Conservation (phyloP, 306 rosid genomes). For the Ammopiptanthus mongolicus region DNA sequence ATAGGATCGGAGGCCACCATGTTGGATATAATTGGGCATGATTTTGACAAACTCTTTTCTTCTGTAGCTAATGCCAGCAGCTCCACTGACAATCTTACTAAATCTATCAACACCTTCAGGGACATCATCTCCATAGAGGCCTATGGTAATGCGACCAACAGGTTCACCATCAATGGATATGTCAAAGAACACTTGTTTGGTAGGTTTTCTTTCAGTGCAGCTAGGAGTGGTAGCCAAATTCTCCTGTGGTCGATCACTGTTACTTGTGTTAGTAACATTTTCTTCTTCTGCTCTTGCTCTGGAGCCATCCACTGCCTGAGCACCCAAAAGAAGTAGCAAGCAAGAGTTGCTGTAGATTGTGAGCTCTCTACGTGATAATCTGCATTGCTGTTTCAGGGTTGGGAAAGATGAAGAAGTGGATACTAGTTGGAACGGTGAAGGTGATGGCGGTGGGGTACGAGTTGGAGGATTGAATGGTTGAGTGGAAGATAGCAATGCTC, state of each 20-base stretch:
- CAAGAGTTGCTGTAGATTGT: conserved; percentile 50
- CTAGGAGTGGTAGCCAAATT: conserved; percentile 15
- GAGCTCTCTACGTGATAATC: conserved; percentile 65
- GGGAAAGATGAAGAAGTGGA: conserved; percentile 32
- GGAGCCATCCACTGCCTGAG: conserved; percentile 42
- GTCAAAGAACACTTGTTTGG: conserved; percentile 65
- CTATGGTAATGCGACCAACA: conserved; percentile 60
- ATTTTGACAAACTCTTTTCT: conserved; percentile 83
- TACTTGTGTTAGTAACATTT: conserved; percentile 14
- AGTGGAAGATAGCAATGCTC: conserved; percentile 35
- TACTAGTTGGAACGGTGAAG: conserved; percentile 34
- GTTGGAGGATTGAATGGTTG: conserved; percentile 39
- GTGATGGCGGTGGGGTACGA: conserved; percentile 8
- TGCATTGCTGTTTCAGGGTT: conserved; percentile 43
- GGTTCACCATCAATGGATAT: conserved; percentile 65
- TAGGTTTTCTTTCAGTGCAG: conserved; percentile 46
- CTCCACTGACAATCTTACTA: conserved; percentile 67
- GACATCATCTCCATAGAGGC: conserved; percentile 54
- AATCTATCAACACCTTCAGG: conserved; percentile 67
- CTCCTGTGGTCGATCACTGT: conserved; percentile 10
- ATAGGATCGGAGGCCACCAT: conserved; percentile 78
- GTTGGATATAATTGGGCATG: conserved; percentile 65
- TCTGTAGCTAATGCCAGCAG: conserved; percentile 83
- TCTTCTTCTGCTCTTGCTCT: conserved; percentile 64
- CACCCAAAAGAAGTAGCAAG: conserved; percentile 57